Evolutionary conservation across 768 basidiomycete species (phyloP), one percentile per base, ranked within the genome.

Genomic region (Macrolepiota albuminosa): DNA sequence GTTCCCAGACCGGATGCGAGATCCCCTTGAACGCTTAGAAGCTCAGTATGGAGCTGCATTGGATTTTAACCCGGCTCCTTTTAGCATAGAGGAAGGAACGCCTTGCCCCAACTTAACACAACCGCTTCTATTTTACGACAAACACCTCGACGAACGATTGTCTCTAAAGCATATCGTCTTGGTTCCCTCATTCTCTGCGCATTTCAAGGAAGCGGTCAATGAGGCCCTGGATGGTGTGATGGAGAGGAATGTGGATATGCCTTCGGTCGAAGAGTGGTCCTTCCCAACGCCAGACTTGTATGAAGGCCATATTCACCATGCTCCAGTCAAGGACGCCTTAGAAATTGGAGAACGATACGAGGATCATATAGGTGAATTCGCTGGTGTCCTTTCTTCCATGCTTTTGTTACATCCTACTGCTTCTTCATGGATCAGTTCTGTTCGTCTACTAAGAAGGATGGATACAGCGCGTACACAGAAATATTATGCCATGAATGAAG

Each of bases 71-170:
- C 55, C 31, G 13, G 26, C 8, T 6, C 31, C 45, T 26, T 36
- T 45, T 4, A 21, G 6, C 14, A 21, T 33, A 21, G 31, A 34
- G 1, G 18, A 8, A 9, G 21, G 47, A 6, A 7, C 18, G 4
- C 36, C 13, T 24, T 53, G 52, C 26, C 45, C 55, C 29, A 9
- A 29, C 2, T 55, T 33, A 14, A 40, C 29, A 33, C 34, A 26
- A 0, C 58, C 58, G 10, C 43, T 54, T 29, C n/a, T 53, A 2
- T 59, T 59, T 18, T 59, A 59, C 14, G 58, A 59, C 52, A 47
- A 40, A 24, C 58, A 59, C 34, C 43, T 59, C 13, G 58, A 59
- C 36, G 11, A 59, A 54, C 58, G 47, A 3, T 42, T 59, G 26
- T 47, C 52, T 13, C 40, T 58, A 11, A 53, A 36, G 16, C 42